Evolutionary conservation across 192 early-diverging fungal species (phyloP).

Genomic region (Rhizoclosmatium globosum): DNA sequence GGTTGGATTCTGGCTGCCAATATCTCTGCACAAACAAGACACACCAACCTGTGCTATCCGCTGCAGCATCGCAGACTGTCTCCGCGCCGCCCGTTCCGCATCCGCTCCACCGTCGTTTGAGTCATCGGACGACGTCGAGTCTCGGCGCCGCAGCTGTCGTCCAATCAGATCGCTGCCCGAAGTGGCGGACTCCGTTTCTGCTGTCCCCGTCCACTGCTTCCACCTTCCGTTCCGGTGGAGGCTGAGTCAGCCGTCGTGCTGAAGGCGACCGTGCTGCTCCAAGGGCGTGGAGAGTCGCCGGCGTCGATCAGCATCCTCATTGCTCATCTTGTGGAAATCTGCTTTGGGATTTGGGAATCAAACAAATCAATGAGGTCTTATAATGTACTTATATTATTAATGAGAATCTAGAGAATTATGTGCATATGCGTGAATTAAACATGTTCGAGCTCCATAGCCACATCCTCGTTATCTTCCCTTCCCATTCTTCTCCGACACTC

Average conservation of each 20-base stretch:
- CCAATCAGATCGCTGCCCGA: neutral
- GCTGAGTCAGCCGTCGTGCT: neutral
- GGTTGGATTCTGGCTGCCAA: no score
- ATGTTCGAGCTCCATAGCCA: no score
- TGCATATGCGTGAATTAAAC: no score
- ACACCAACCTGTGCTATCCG: neutral
- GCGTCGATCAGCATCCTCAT: neutral
- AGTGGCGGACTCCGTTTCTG: neutral
- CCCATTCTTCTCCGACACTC: neutral
- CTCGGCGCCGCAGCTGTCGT: neutral
- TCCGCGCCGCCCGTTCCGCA: neutral
- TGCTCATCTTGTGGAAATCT: no score
- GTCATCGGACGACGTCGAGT: neutral
- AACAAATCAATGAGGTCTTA: no score
- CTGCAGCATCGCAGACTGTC: neutral
- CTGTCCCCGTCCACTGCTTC: neutral
- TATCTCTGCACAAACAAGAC: no score
- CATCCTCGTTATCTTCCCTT: neutral
- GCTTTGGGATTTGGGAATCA: no score
- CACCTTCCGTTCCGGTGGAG: neutral
- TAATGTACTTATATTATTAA: no score
- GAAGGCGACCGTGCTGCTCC: neutral
- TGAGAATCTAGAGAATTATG: no score
- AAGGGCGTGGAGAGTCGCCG: neutral
- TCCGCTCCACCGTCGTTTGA: neutral